Evolutionary conservation across 345 rosid genomes (phyloP), one percentile per base, ranked within the genome.

Genomic region (Raphanus raphanistrum): DNA sequence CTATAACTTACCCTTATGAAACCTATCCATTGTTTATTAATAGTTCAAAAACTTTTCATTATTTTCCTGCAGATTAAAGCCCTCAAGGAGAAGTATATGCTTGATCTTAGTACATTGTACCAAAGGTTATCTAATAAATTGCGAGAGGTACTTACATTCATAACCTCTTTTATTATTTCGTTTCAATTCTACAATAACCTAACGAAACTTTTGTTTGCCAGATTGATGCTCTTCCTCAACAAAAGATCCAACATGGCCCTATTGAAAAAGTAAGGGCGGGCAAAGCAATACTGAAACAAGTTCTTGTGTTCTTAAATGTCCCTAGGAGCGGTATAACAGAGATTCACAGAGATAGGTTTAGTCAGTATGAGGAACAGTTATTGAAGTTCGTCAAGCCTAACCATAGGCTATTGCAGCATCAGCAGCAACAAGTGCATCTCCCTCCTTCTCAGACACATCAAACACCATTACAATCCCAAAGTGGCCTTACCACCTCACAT

Each of bases 391-490:
- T 77, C 26, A 79, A 55, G 29, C 11, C 25, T 55, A 10, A 43
- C 33, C 70, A 67, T 15, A 70, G 54, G 78, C 74, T 68, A 25
- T 50, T 73, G 75, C 89, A 76, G 78, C 87, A 81, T 66, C 87
- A 54, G 27, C 27, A 77, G 71, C 87, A 79, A 73, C 87, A 79
- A 77, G 84, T 81, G 65, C 85, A 28, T 12, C 35, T 82, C 52
- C 69, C 79, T 55, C 69, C 79, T 63, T 27, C 85, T 70, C 88
- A 85, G 80, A 54, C 76, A 73, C 87, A 83, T 50, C 50, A 71
- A 16, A 63, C 83, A 28, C 36, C 84, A 77, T 63, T 85, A 76
- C 86, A 80, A 48, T 77, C 91, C 8, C 92, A 87, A 81, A 80
- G 52, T 76, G 43, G 80, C 50, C 81, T 71, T 77, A 70, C 83